Percentiles rank a stretch among this genome's conserved stretches.
These are phyloP conservation scores for Cladorrhinum sp. DNA, from an alignment of 2,329 filamentous ascomycete genomes.

Conservation along the genomic window DNA sequence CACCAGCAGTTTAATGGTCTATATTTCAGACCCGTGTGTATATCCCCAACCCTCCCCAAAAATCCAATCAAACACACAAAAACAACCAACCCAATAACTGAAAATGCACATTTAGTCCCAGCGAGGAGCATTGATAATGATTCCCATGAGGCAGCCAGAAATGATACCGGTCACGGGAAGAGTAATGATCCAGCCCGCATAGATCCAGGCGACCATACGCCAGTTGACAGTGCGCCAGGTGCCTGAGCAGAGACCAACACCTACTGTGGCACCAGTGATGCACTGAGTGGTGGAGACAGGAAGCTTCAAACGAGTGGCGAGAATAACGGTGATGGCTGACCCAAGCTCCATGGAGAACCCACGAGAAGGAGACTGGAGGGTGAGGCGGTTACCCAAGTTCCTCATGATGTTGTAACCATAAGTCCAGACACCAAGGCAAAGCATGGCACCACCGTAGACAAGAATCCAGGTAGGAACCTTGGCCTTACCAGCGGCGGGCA, in stretches of 20 bases:
- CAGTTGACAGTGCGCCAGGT: conserved; percentile 59
- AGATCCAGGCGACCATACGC: conserved; percentile 60
- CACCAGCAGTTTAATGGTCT: neutral
- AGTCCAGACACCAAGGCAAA: conserved; percentile 55
- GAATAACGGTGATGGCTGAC: conserved; percentile 59
- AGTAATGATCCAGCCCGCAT: conserved; percentile 59
- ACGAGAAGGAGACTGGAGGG: conserved; percentile 53
- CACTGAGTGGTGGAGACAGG: conserved; percentile 65
- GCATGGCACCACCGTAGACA: conserved; percentile 32
- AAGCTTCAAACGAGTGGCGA: conserved; percentile 60
- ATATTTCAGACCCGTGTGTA: neutral
- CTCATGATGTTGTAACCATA: conserved; percentile 65
- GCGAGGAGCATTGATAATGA: conserved; percentile 60
- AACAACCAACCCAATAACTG: neutral
- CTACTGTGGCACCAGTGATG: conserved; percentile 60
- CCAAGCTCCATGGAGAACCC: conserved; percentile 59
- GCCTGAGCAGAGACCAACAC: conserved; percentile 60
- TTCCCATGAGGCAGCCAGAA: conserved; percentile 59
- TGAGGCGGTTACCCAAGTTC: conserved; percentile 56
- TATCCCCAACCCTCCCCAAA: neutral
- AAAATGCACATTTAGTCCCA: conserved; percentile 34
- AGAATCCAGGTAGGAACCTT: conserved; percentile 60
- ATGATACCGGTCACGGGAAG: conserved; percentile 56
- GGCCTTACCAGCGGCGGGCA: conserved; percentile 41
- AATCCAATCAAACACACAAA: neutral